Evolutionary conservation across 1,284 basidiomycete species (phyloP).

Genomic region (Sparassis latifolia): DNA sequence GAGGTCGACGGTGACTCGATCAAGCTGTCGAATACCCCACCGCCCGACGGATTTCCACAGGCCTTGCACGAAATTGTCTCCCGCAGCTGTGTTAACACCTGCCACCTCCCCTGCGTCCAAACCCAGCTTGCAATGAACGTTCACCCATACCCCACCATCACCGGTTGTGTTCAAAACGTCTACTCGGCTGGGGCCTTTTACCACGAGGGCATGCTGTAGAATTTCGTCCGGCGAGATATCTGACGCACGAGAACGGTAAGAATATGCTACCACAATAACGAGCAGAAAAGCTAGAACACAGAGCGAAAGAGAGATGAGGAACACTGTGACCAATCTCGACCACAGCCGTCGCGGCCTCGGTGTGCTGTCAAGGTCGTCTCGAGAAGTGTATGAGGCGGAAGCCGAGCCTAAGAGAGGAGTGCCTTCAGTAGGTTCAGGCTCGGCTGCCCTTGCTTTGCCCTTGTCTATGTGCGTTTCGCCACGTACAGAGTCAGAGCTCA

Average conservation of each 20-base stretch:
- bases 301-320: constrained; percentile 35
- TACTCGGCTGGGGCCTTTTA: constrained; percentile 54
- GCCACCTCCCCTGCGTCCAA: constrained; percentile 58
- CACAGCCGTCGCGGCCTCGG: constrained; percentile 31
- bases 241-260: constrained; percentile 53
- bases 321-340: constrained; percentile 40
- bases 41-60: constrained; percentile 62
- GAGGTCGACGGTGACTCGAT: constrained; percentile 49
- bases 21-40: constrained; percentile 52
- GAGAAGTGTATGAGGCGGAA: constrained; percentile 16
- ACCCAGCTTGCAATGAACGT: constrained; percentile 50
- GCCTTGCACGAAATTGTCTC: constrained; percentile 34
- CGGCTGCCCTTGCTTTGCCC: constrained; percentile 31
- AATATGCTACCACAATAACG: constrained; percentile 48
- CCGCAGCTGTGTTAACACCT: constrained; percentile 41
- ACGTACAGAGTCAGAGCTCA: constrained; percentile 7
- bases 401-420: constrained; percentile 36
- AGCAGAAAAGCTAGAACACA: constrained; percentile 38
- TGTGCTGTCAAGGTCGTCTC: constrained; percentile 18
- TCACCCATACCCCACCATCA: constrained; percentile 54
- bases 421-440: constrained; percentile 32
- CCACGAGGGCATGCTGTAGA: constrained; percentile 45
- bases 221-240: constrained; percentile 51
- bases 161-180: constrained; percentile 54
- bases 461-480: constrained; percentile 28